Conservation (phyloP, 106 monocot genomes). For the Vanilla planifolia region DNA sequence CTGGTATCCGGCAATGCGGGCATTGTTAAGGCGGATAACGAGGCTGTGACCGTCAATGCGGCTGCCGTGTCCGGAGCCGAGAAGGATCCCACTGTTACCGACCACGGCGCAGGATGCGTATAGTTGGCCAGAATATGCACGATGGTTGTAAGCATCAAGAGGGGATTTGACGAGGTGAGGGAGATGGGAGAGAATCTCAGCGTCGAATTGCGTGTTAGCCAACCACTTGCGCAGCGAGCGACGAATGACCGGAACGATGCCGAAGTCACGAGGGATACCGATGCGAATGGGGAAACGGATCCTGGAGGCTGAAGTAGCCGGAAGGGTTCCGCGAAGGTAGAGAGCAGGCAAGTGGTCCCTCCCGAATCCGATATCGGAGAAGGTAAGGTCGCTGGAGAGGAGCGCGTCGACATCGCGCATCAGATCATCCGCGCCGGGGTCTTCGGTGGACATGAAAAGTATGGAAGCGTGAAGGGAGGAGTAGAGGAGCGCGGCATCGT, state of each 20-base stretch:
- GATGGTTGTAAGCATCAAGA: not conserved
- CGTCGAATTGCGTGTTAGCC: not conserved
- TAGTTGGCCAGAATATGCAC: slow-evolving; percentile 5
- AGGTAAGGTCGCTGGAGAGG: slow-evolving; percentile 2
- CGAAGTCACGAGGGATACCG: not conserved
- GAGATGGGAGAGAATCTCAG: slow-evolving; percentile 12
- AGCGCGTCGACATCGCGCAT: slow-evolving; percentile 8
- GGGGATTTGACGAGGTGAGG: not conserved
- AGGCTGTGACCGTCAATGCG: slow-evolving; percentile 35
- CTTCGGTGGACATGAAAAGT: slow-evolving; percentile 10
- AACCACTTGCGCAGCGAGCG: slow-evolving; percentile 9
- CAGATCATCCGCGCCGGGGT: not conserved
- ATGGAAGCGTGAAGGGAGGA: slow-evolving; percentile 19
- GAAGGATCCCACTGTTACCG: slow-evolving; percentile 53
- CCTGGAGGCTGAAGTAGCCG: slow-evolving; percentile 6
- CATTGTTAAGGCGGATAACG: slow-evolving; percentile 63
- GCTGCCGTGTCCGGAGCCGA: slow-evolving; percentile 16
- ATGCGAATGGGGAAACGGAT: slow-evolving; percentile 10
- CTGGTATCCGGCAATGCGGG: slow-evolving; percentile 22
- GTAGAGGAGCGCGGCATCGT: slow-evolving; percentile 30
- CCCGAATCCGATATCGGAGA: not conserved
- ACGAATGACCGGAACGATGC: slow-evolving; percentile 8
- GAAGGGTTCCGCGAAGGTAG: not conserved
- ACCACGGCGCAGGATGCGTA: slow-evolving; percentile 50
- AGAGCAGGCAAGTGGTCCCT: slow-evolving; percentile 1